A percentile compares a stretch with the other conserved stretches of the same genome.
Evolutionary conservation across 176 grass and related monocot genomes (phyloP).

Genomic region (Musa schizocarpa): DNA sequence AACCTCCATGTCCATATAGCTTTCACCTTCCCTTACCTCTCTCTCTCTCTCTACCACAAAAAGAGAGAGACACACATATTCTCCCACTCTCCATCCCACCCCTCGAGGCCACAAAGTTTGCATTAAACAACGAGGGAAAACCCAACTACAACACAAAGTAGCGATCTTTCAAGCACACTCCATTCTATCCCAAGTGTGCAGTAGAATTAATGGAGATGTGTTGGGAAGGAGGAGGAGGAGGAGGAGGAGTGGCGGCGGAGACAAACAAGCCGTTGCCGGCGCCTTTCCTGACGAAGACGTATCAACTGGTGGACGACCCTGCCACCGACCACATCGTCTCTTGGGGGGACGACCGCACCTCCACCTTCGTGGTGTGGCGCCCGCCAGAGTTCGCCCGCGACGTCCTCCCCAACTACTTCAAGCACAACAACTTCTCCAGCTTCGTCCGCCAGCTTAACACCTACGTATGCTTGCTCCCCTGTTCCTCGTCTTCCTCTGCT

Average conservation of each 20-base stretch:
- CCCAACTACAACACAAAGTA: background rate
- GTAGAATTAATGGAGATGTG: slow-evolving; percentile 51
- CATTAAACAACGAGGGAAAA: slow-evolving; percentile 2
- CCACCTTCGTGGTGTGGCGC: slow-evolving; percentile 94
- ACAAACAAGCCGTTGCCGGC: slow-evolving; percentile 87
- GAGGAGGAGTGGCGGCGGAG: slow-evolving; percentile 23
- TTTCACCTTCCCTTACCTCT: slow-evolving; percentile 1
- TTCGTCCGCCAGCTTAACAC: slow-evolving; percentile 99
- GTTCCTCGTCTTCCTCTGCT: background rate
- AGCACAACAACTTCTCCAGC: slow-evolving; percentile 99
- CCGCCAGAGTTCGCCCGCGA: slow-evolving; percentile 95
- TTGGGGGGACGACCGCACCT: slow-evolving; percentile 91
- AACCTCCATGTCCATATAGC: background rate
- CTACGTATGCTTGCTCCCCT: slow-evolving; percentile 40
- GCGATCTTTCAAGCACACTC: background rate
- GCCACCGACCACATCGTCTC: slow-evolving; percentile 95
- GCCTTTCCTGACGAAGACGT: slow-evolving; percentile 98
- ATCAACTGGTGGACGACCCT: slow-evolving; percentile 91
- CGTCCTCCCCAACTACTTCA: slow-evolving; percentile 98
- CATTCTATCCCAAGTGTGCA: background rate
- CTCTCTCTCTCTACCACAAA: slow-evolving; percentile 33
- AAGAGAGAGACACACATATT: slow-evolving; percentile 78
- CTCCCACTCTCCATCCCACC: slow-evolving; percentile 36
- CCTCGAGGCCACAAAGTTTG: background rate
- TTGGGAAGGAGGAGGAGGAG: slow-evolving; percentile 43